Evolutionary conservation across 1,139 yeast species (phyloP).

Genomic region (Pichia sp.): DNA sequence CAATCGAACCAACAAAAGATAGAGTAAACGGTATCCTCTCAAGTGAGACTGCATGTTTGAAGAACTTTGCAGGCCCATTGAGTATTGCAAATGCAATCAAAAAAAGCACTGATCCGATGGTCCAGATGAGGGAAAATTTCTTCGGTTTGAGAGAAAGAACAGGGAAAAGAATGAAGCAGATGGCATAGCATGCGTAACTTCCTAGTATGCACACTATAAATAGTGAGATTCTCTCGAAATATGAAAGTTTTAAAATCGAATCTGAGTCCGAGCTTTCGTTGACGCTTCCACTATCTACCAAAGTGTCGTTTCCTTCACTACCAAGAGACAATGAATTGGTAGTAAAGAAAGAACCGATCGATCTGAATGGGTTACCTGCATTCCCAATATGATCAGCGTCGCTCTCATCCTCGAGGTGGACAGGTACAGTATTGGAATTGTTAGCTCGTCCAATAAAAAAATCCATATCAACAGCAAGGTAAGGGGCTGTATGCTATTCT

Average conservation of each 20-base stretch:
- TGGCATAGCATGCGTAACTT: constrained; percentile 48
- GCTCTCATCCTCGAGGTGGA: neutral
- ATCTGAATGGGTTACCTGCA: constrained; percentile 6
- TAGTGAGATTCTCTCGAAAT: constrained; percentile 57
- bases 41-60: constrained; percentile 45
- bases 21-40: constrained; percentile 52
- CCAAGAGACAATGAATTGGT: neutral
- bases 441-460: neutral
- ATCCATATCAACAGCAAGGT: neutral
- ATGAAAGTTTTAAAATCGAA: constrained; percentile 41
- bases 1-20: constrained; percentile 46
- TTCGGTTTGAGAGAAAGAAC: constrained; percentile 52
- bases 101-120: constrained; percentile 57
- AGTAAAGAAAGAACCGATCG: neutral
- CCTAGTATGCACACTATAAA: constrained; percentile 56
- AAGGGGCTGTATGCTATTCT: too few relatives aligned
- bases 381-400: neutral
- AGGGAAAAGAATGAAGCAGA: constrained; percentile 56
- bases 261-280: neutral
- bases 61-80: constrained; percentile 50
- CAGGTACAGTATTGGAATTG: neutral
- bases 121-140: constrained; percentile 59
- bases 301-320: constrained; percentile 1
- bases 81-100: constrained; percentile 54
- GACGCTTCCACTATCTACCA: neutral